Evolutionary conservation across 176 grass and related monocot genomes (phyloP), one percentile per base, ranked within the genome.

Genomic region (Ampelocalamus luodianensis): DNA sequence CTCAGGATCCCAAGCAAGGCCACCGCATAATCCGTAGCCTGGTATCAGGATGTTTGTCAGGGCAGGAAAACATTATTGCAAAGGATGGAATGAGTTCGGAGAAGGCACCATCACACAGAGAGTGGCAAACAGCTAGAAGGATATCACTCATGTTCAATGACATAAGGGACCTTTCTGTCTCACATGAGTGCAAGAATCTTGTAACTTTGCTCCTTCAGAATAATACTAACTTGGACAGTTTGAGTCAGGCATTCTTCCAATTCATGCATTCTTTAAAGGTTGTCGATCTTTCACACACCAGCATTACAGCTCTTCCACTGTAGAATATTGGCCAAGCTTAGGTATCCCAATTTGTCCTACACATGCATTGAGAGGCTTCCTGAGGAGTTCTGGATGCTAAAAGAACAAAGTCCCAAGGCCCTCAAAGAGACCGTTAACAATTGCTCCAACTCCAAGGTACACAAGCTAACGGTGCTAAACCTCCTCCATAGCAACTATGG

Each of bases 211-310:
- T 94, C 42, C 24, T 91, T 46, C 92, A 94, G 69, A 89, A 94
- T 49, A 94, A 94, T 61, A 48, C 62, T 34, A 73, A 87, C 18
- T 78, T 94, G 77, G 60, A 65, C 10, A 83, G 26, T 15, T 79
- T 94, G 5, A 60, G 79, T 46, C 27, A 55, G 42, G 80, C 54
- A 17, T 87, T 94, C 70, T 91, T 94, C 27, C 55, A 49, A 45
- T 89, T 1, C 76, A 94, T 94, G 92, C 48, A 55, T 8, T 77
- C 37, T 51, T 87, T 94, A 62, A 87, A 73, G 60, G 89, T 91
- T 71, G 89, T 94, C 71, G 92, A 94, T 80, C 89, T 94, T 80
- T 94, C 91, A 27, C 36, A 88, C 68, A 93, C 92, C 16, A 58
- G 71, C 27, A 90, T 93, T 53, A 86, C 63, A 71, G 38, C 67